A percentile compares a stretch with the other conserved stretches of the same genome.
phyloP scores from a whole-genome alignment of 805 yeast genomes.

The Starmerella gropengiesseri region DNA sequence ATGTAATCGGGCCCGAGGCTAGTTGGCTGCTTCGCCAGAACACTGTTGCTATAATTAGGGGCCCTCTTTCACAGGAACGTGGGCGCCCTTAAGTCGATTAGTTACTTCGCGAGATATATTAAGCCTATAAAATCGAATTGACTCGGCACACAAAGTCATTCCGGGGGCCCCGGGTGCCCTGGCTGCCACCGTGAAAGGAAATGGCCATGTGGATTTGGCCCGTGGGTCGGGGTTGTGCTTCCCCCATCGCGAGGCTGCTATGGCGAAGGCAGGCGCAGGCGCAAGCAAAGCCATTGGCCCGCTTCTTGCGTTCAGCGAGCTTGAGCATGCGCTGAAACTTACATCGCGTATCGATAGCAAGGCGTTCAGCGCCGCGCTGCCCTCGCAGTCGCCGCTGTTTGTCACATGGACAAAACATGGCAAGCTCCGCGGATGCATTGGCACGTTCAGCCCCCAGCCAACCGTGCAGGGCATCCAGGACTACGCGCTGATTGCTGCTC shows the following conservation, averaged over 20 bases:
- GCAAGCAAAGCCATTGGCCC: constrained; percentile 7
- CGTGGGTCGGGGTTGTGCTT: too few species aligned
- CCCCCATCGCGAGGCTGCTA: neutral
- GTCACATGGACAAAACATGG: constrained; percentile 62
- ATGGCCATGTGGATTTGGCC: too few species aligned
- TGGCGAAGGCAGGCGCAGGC: neutral
- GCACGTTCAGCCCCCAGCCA: constrained; percentile 57
- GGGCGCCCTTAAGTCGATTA: too few species aligned
- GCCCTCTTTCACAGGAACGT: too few species aligned
- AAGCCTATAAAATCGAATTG: too few species aligned
- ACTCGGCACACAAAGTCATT: too few species aligned
- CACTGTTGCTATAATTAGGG: too few species aligned
- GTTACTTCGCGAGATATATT: too few species aligned
- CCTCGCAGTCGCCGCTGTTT: constrained; percentile 50
- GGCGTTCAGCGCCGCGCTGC: constrained; percentile 3
- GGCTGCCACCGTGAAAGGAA: too few species aligned
- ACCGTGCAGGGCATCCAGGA: constrained; percentile 48
- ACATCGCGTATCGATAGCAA: neutral
- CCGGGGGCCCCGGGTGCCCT: too few species aligned
- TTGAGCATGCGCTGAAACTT: constrained; percentile 10
- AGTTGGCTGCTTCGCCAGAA: too few species aligned
- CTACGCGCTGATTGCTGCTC: constrained; percentile 59
- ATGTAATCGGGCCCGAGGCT: too few species aligned
- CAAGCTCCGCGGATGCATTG: constrained; percentile 79
- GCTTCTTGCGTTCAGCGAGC: constrained; percentile 16